Conservation (phyloP, 768 basidiomycete genomes). For the Coprinopsis sp. region DNA sequence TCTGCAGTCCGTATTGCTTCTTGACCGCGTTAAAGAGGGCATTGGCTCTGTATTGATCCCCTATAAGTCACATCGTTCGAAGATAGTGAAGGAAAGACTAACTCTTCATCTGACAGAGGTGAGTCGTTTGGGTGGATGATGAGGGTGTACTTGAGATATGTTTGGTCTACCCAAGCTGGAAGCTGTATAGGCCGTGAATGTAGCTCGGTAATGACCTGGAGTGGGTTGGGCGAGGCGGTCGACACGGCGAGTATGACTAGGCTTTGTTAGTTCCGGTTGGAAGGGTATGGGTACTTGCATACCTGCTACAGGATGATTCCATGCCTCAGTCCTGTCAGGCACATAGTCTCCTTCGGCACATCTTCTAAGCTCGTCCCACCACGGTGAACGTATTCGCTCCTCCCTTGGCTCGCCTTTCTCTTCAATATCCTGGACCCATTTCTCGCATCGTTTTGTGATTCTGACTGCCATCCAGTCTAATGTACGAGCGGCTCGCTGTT, state of each 20-base stretch:
- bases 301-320: conserved; percentile 87
- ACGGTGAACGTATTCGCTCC: conserved; percentile 53
- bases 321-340: conserved; percentile 68
- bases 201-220: conserved; percentile 75
- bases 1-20: conserved; percentile 80
- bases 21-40: conserved; percentile 84
- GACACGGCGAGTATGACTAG: conserved; percentile 80
- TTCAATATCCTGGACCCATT: conserved; percentile 71
- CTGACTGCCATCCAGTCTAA: conserved; percentile 84
- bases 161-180: conserved; percentile 78
- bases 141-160: conserved; percentile 65
- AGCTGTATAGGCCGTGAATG: conserved; percentile 63
- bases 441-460: conserved; percentile 54
- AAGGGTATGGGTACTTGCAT: conserved; percentile 26
- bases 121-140: conserved; percentile 73
- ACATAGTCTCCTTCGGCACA: conserved; percentile 76
- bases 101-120: conserved; percentile 76
- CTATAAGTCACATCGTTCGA: conserved; percentile 1
- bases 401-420: conserved; percentile 32
- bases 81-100: conserved; percentile 27
- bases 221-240: conserved; percentile 74
- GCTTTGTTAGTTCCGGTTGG: not conserved
- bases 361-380: conserved; percentile 82
- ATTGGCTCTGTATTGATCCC: conserved; percentile 46
- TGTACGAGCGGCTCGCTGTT: conserved; percentile 70